Conservation (phyloP, 1,284 basidiomycete species). For the Porodaedalea pini region DNA sequence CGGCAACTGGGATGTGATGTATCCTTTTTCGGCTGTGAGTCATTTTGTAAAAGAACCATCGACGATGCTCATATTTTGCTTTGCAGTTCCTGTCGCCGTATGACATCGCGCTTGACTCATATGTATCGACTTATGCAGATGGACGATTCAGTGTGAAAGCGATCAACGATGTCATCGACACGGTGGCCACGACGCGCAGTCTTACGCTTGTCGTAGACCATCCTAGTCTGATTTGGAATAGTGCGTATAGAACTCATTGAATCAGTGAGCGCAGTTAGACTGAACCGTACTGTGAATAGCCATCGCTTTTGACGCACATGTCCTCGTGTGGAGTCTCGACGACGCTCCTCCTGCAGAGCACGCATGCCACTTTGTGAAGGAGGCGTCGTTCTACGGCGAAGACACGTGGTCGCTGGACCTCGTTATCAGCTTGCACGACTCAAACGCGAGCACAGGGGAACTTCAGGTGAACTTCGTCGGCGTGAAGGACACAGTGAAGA, state of each 20-base stretch:
- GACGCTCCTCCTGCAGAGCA: slow-evolving; percentile 67
- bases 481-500: slow-evolving; percentile 60
- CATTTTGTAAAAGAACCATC: background rate
- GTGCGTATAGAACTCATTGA: slow-evolving; percentile 32
- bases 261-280: background rate
- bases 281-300: slow-evolving; percentile 41
- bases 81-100: slow-evolving; percentile 73
- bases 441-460: slow-evolving; percentile 10
- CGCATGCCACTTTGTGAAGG: slow-evolving; percentile 89
- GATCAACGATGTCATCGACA: slow-evolving; percentile 57
- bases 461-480: slow-evolving; percentile 66
- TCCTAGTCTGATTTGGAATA: slow-evolving; percentile 86
- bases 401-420: slow-evolving; percentile 72
- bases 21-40: slow-evolving; percentile 77
- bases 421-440: slow-evolving; percentile 50
- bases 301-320: slow-evolving; percentile 90
- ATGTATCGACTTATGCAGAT: slow-evolving; percentile 50
- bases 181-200: slow-evolving; percentile 60
- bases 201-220: slow-evolving; percentile 75
- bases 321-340: slow-evolving; percentile 83
- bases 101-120: slow-evolving; percentile 63
- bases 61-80: slow-evolving; percentile 21
- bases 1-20: slow-evolving; percentile 82
- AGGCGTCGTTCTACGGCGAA: slow-evolving; percentile 78
- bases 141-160: slow-evolving; percentile 58